phyloP scores from a whole-genome alignment of 2,329 filamentous ascomycete genomes.

The Clarireedia paspali region DNA sequence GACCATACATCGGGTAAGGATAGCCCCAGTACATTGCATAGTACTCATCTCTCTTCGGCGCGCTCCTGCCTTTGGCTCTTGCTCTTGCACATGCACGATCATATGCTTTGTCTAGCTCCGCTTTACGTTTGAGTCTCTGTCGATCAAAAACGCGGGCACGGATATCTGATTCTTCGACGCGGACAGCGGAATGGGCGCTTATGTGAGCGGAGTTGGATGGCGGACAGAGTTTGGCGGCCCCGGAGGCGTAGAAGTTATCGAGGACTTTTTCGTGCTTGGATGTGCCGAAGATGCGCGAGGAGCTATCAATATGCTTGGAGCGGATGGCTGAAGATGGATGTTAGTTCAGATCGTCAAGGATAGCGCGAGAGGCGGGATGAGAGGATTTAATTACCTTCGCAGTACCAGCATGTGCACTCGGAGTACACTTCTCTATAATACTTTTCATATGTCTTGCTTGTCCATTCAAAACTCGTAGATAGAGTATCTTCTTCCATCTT shows the following conservation, averaged over 20 bases:
- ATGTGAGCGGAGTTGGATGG: slow-evolving; percentile 60
- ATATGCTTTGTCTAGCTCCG: slow-evolving; percentile 48
- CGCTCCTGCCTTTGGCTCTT: slow-evolving; percentile 39
- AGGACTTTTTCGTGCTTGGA: slow-evolving; percentile 39
- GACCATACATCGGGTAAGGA: slow-evolving; percentile 41
- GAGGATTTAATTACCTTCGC: slow-evolving; percentile 44
- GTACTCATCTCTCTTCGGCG: slow-evolving; percentile 43
- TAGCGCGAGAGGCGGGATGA: background rate
- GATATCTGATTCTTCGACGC: slow-evolving; percentile 17
- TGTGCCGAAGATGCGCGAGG: slow-evolving; percentile 38
- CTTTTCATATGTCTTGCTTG: slow-evolving; percentile 60
- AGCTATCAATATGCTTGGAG: slow-evolving; percentile 42
- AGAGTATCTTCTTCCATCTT: slow-evolving; percentile 66
- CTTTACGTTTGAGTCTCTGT: slow-evolving; percentile 26
- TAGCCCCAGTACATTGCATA: slow-evolving; percentile 40
- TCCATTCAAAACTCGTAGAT: slow-evolving; percentile 62
- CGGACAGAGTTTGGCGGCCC: slow-evolving; percentile 40
- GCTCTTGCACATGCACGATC: slow-evolving; percentile 43
- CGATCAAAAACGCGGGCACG: slow-evolving; percentile 24
- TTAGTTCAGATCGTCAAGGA: background rate
- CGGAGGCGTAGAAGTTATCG: slow-evolving; percentile 42
- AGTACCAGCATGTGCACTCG: slow-evolving; percentile 79
- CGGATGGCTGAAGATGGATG: slow-evolving; percentile 39
- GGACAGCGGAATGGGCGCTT: slow-evolving; percentile 63
- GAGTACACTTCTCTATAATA: slow-evolving; percentile 60